A percentile compares a stretch with the other conserved stretches of the same genome.
Evolutionary conservation across 83 land plant genomes (phyloP).

Genomic region (Larix sibirica): DNA sequence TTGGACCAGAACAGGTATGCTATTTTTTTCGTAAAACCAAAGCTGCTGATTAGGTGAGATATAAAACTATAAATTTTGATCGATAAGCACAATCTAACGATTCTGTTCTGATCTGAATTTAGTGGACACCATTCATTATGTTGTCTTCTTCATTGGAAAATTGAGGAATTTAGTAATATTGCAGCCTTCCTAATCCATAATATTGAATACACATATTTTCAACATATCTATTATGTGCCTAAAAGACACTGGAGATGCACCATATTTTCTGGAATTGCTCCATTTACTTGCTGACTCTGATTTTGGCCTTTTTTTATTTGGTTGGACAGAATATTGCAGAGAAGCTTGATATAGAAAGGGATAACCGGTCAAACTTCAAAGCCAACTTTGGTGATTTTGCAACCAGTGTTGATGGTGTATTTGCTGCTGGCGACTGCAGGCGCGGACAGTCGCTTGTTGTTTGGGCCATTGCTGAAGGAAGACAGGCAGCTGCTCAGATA

Average conservation of each 20-base stretch:
- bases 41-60: not conserved
- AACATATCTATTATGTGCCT: too few relatives aligned
- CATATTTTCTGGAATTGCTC: not conserved
- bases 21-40: not conserved
- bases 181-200: not conserved
- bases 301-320: not conserved
- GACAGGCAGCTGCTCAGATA: slow-evolving; percentile 83
- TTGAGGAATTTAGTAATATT: not conserved
- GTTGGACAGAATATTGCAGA: slow-evolving; percentile 66
- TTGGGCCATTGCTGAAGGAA: slow-evolving; percentile 95
- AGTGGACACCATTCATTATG: not conserved
- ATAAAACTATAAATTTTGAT: not conserved
- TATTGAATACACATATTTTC: not conserved
- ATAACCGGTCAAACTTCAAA: slow-evolving; percentile 85
- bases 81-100: not conserved
- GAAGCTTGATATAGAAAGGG: slow-evolving; percentile 70
- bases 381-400: slow-evolving; percentile 83
- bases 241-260: too few relatives aligned
- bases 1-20: slow-evolving; percentile 95
- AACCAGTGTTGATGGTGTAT: slow-evolving; percentile 83
- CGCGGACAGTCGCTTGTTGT: slow-evolving; percentile 96
- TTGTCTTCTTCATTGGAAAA: not conserved
- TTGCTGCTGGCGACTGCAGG: slow-evolving; percentile 96
- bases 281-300: not conserved
- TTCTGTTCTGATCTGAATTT: not conserved